Percentiles rank a stretch among this genome's conserved stretches.
Evolutionary conservation across 2,329 filamentous ascomycete species (phyloP).

Genomic region (Albophoma yamanashiensis): DNA sequence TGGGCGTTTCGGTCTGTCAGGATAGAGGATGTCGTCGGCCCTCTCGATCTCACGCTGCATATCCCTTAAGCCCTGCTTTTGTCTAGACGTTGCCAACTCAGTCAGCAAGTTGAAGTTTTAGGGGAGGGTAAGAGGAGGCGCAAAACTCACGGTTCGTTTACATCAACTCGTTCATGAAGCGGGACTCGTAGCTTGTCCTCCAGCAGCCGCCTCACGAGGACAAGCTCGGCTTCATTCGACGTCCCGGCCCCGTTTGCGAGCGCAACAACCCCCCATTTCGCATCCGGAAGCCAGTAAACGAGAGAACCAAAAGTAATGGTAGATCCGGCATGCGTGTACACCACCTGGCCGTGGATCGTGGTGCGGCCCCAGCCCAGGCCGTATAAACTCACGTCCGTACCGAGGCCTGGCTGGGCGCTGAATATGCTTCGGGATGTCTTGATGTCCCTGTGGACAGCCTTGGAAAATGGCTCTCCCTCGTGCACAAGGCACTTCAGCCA

Average conservation of each 20-base stretch:
- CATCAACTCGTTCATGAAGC: slow-evolving; percentile 8
- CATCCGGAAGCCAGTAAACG: slow-evolving; percentile 18
- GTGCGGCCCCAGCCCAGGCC: slow-evolving; percentile 18
- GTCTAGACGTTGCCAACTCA: background rate
- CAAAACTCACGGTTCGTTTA: slow-evolving; percentile 5
- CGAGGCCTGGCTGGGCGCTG: background rate
- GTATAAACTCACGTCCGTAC: slow-evolving; percentile 13
- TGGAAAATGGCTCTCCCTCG: slow-evolving; percentile 12
- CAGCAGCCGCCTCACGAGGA: slow-evolving; percentile 16
- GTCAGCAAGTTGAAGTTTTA: background rate
- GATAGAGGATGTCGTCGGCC: slow-evolving; percentile 24
- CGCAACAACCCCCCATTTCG: background rate
- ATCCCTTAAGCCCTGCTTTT: background rate
- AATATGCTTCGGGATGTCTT: slow-evolving; percentile 19
- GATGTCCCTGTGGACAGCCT: slow-evolving; percentile 16
- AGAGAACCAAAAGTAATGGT: slow-evolving; percentile 14
- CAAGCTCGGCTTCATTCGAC: slow-evolving; percentile 19
- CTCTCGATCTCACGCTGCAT: slow-evolving; percentile 13
- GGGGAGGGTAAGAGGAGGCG: no score
- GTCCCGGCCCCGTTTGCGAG: background rate
- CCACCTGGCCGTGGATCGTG: slow-evolving; percentile 12
- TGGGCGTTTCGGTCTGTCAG: slow-evolving; percentile 21
- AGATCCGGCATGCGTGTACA: slow-evolving; percentile 19
- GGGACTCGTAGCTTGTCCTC: slow-evolving; percentile 18
- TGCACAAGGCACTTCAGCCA: slow-evolving; percentile 40